Evolutionary conservation across 345 rosid species (phyloP).

Genomic region (Eutrema heterophyllum): DNA sequence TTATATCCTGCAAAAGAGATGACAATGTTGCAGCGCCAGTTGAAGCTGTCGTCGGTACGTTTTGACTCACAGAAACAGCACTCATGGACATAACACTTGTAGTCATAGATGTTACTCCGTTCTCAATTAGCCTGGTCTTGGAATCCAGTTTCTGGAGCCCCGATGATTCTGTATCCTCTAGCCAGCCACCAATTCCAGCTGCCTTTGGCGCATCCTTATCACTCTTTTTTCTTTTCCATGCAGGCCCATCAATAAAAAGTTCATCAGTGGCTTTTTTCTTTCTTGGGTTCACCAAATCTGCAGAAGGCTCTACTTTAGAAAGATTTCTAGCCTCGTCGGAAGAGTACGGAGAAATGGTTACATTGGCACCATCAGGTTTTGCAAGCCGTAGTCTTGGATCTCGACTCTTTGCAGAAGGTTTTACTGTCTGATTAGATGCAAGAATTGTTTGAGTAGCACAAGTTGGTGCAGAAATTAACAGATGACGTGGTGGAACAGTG

Average conservation of each 20-base stretch:
- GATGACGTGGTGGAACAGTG: conserved; percentile 21
- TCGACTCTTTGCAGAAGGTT: conserved; percentile 65
- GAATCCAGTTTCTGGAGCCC: conserved; percentile 31
- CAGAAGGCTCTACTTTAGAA: conserved; percentile 39
- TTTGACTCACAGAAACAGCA: conserved; percentile 36
- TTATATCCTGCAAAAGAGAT: conserved; percentile 58
- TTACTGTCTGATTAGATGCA: conserved; percentile 36
- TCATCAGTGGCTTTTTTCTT: conserved; percentile 63
- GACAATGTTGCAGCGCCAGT: conserved; percentile 40
- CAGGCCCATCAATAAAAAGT: conserved; percentile 44
- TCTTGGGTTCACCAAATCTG: conserved; percentile 41
- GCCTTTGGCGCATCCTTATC: conserved; percentile 37
- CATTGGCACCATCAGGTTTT: conserved; percentile 42
- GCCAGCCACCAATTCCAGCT: conserved; percentile 61
- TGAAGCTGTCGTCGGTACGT: conserved; percentile 25
- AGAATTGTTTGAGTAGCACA: conserved; percentile 31
- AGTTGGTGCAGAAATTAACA: not conserved
- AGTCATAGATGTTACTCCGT: conserved; percentile 33
- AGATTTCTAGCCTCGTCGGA: conserved; percentile 23
- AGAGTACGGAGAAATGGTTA: conserved; percentile 33
- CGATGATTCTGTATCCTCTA: conserved; percentile 45
- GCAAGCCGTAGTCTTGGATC: conserved; percentile 86
- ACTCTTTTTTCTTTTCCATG: conserved; percentile 53
- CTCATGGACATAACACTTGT: conserved; percentile 31
- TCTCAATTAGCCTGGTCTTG: conserved; percentile 41